Evolutionary conservation across 2,329 filamentous ascomycete species (phyloP), one percentile per base, ranked within the genome.

Genomic region (Elsinoe arachidis): DNA sequence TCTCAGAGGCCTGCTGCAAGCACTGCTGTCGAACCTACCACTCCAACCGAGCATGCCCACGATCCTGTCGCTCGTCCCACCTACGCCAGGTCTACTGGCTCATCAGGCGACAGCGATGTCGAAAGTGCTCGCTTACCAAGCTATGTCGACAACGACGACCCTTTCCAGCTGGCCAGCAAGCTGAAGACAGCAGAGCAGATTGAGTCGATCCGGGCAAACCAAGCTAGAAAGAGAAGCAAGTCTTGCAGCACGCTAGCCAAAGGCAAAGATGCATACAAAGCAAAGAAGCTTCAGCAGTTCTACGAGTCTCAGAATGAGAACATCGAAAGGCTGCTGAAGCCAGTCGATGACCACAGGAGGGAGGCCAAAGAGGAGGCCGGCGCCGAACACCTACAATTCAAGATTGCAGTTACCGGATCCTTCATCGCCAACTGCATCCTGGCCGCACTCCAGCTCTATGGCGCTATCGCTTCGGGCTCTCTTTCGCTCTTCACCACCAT

Each of bases 401-500:
- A 82, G 65, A 87, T 87, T 60, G 84, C 84, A 5, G 81, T 86
- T 49, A 77, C 80, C 56, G 84, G 82, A 21, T 82, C 76, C 37
- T 89, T 96, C 64, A 81, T 75, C 1, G 92, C 91, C 59, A 97
- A 97, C 66, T 71, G 96, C 58, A 61, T 87, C 26, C 79, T 99
- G 5, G 84, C 91, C 0, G 78, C 79, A 3, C 78, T 99, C 15
- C 93, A 99, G 72, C 76, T 96, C 37, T 99, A 95, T 69, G 93
- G 86, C 43, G 93, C 93, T 60, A 81, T 89, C 46, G 83, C 87
- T 0, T 96, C 91, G 0, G 84, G 87, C 47, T 96, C 90, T n/a
- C 80, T 97, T 35, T 96, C 92, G 4, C 83, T 99, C 47, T 96
- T 97, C 75, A 96, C 93, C 14, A 99, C 92, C 61, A 95, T 95